Base-by-base conservation (phyloP, 2,329 filamentous ascomycete species). In the Exophiala alcalophila region DNA sequence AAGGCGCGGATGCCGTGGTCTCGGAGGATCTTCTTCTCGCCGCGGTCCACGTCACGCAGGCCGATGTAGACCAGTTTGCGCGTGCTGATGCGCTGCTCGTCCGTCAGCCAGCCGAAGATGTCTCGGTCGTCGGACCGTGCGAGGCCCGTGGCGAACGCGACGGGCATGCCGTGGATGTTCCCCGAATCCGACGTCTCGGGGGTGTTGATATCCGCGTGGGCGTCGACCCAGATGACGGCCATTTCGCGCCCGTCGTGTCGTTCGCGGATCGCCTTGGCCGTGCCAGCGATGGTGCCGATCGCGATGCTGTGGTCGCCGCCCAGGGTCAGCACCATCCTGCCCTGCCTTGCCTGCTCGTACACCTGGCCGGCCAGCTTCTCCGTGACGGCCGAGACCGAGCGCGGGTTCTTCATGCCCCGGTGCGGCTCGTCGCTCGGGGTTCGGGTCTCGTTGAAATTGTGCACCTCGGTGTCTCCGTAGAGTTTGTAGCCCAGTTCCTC, bases 111-210 rank as follows among this genome's bases (percentile, higher is more conserved):
- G 44, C 89, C 90, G 68, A 98, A 97, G 46, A 85, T 79, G 59
- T 92, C 84, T 49, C 83, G 77, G 42, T 78, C 73, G 33, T 86
- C 78, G 58, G 89, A 86, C 55, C 71, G 80, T 31, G 90, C 86
- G 44, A 98, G 72, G 1, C 92, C 88, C 0, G 89, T 90, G 55
- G 95, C 66, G 68, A 97, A 98, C 3, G 87, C 81, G 25, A 97
- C 86, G 2, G 92, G 92, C 92, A 98, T 98, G 57, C 92, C 92
- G 69, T 98, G 92, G 52, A 98, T 85, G 68, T 97, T 97, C 23
- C 92, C 92, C 55, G 85, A 92, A 28, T 77, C 85, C 54, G 84
- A 91, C 33, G 80, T 84, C 77, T 97, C 90, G 39, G 91, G 92
- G 1, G 86, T 89, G 71, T 98, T 98, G 73, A 98, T 96, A 66